These are phyloP conservation scores for Pyrenopolyporus hunteri DNA, from an alignment of 495 filamentous ascomycete genomes.

Conservation along the genomic window DNA sequence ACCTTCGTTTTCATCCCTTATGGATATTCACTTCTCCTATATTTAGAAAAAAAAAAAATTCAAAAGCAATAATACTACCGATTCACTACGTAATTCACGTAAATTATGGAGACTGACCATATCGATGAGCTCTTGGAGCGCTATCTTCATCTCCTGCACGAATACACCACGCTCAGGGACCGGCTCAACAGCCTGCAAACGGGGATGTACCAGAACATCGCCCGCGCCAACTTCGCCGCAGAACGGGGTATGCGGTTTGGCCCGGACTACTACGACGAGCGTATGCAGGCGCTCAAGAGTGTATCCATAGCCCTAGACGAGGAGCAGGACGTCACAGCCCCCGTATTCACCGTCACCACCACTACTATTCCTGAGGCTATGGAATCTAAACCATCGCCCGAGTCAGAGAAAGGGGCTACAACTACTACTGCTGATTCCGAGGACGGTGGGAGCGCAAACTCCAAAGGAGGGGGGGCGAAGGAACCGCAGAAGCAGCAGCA, in stretches of 20 bases:
- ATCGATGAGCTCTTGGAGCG: conserved; percentile 72
- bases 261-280: conserved; percentile 70
- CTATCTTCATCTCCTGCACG: conserved; percentile 73
- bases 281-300: conserved; percentile 67
- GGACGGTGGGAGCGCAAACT: too few relatives aligned
- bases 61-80: not conserved
- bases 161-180: conserved; percentile 67
- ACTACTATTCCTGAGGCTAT: too few relatives aligned
- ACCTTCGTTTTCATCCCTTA: not conserved
- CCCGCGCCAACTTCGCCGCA: conserved; percentile 74
- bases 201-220: conserved; percentile 60
- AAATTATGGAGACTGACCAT: conserved; percentile 38
- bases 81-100: too few relatives aligned
- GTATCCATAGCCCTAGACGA: conserved; percentile 26
- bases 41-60: not conserved
- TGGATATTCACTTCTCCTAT: too few relatives aligned
- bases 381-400: not conserved
- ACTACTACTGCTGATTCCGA: not conserved
- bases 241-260: conserved; percentile 68
- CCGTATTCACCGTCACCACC: conserved; percentile 17
- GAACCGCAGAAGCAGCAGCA: conserved; percentile 1
- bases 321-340: conserved; percentile 18
- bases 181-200: conserved; percentile 62
- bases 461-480: not conserved
- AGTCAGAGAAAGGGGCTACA: not conserved